Percentiles rank a stretch among this genome's conserved stretches.
phyloP scores from a whole-genome alignment of 805 yeast genomes.

The Yamadazyma paraphyllophila region DNA sequence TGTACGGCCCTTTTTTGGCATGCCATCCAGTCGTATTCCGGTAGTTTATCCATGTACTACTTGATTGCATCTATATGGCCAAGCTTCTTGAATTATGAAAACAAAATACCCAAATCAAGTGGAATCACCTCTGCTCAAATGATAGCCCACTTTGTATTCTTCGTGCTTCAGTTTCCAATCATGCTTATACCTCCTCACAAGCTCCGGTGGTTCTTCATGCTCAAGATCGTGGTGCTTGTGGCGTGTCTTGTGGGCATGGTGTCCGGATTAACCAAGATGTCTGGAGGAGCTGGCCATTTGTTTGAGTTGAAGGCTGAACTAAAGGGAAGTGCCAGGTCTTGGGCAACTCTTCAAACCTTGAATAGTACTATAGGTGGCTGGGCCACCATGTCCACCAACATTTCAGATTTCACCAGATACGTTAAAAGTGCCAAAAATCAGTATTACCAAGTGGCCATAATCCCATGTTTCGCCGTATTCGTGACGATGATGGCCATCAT shows the following conservation, averaged over 20 bases:
- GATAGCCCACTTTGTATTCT: slow-evolving; percentile 31
- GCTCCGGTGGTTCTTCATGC: slow-evolving; percentile 31
- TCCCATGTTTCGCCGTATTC: slow-evolving; percentile 11
- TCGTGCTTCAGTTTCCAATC: slow-evolving; percentile 30
- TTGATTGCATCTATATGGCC: slow-evolving; percentile 27
- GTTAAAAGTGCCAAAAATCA: slow-evolving; percentile 27
- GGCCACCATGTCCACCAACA: slow-evolving; percentile 37
- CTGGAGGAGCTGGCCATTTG: slow-evolving; percentile 11
- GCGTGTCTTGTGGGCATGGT: slow-evolving; percentile 13
- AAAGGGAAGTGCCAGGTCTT: slow-evolving; percentile 21
- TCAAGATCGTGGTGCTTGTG: slow-evolving; percentile 25
- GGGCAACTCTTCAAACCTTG: slow-evolving; percentile 23
- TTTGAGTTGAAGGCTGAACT: slow-evolving; percentile 9
- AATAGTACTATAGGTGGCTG: slow-evolving; percentile 31
- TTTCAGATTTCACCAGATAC: slow-evolving; percentile 39
- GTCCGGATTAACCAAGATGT: slow-evolving; percentile 12
- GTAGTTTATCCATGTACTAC: slow-evolving; percentile 25
- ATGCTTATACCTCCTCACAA: slow-evolving; percentile 30
- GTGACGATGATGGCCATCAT: slow-evolving; percentile 24
- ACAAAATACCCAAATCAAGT: slow-evolving; percentile 21
- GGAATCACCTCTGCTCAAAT: slow-evolving; percentile 25
- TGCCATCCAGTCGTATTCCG: slow-evolving; percentile 23
- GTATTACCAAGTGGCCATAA: slow-evolving; percentile 22
- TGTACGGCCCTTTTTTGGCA: slow-evolving; percentile 29
- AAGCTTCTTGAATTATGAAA: slow-evolving; percentile 19